phyloP scores from a whole-genome alignment of 176 grass and related monocot species.

The Canna indica region DNA sequence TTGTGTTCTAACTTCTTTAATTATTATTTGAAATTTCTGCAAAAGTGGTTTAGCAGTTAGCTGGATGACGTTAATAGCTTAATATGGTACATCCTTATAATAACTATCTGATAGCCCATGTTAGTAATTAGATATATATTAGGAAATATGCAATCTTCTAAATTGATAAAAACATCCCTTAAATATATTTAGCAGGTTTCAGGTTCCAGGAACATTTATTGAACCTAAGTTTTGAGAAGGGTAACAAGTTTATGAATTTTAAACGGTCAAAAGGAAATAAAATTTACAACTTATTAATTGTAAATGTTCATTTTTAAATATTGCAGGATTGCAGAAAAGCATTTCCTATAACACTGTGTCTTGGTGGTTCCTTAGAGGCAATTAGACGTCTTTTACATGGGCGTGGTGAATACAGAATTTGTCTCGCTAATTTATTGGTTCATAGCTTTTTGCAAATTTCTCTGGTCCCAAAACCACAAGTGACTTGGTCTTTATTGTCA shows the following conservation, averaged over 20 bases:
- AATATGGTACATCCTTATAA: too few relatives aligned
- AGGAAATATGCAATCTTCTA: neutral
- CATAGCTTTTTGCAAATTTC: neutral
- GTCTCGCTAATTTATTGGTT: neutral
- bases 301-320: constrained; percentile 1
- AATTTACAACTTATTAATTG: neutral
- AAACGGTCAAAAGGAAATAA: neutral
- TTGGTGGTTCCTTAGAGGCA: constrained; percentile 59
- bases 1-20: too few relatives aligned
- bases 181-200: neutral
- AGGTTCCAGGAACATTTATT: neutral
- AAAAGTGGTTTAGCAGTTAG: too few relatives aligned
- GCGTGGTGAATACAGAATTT: constrained; percentile 38
- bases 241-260: neutral
- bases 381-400: constrained; percentile 63
- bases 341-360: constrained; percentile 61
- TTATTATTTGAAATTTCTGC: too few relatives aligned
- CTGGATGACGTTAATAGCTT: too few relatives aligned
- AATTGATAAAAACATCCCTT: neutral
- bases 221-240: neutral
- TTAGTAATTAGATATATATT: too few relatives aligned
- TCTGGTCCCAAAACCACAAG: neutral
- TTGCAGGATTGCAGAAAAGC: constrained; percentile 68
- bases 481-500: constrained; percentile 21
- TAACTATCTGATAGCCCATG: too few relatives aligned